Evolutionary conservation across 768 basidiomycete species (phyloP).

Genomic region (Clitopilus passeckerianus): DNA sequence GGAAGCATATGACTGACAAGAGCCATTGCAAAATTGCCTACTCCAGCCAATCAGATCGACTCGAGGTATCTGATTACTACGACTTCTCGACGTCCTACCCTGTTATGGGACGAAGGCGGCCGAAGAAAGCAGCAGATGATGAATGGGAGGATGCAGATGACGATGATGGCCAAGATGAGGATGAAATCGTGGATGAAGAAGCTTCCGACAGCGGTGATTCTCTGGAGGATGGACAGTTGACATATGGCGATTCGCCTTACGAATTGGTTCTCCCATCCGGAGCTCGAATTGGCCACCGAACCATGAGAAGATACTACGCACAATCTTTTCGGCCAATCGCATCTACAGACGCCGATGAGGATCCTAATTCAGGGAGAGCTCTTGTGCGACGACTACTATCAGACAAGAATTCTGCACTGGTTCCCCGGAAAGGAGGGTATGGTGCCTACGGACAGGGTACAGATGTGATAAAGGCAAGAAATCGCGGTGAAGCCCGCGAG

Average conservation of each 20-base stretch:
- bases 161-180: constrained; percentile 37
- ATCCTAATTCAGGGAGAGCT: constrained; percentile 68
- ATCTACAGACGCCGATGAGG: constrained; percentile 37
- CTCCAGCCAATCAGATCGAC: constrained; percentile 70
- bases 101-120: constrained; percentile 19
- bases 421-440: constrained; percentile 81
- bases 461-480: constrained; percentile 84
- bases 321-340: constrained; percentile 59
- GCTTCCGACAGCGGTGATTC: constrained; percentile 29
- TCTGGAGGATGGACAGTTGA: constrained; percentile 49
- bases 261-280: constrained; percentile 95
- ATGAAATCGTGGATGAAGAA: constrained; percentile 37
- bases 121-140: constrained; percentile 14
- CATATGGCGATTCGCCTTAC: constrained; percentile 74
- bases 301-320: constrained; percentile 79
- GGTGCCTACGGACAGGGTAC: constrained; percentile 82
- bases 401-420: constrained; percentile 80
- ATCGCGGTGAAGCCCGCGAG: constrained; percentile 92
- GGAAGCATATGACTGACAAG: constrained; percentile 96
- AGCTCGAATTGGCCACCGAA: constrained; percentile 86
- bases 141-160: constrained; percentile 36
- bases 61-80: constrained; percentile 91
- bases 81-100: constrained; percentile 86
- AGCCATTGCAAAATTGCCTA: constrained; percentile 96
- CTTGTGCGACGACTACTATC: constrained; percentile 73